Evolutionary conservation across 768 basidiomycete genomes (phyloP).

Genomic region (Calocera cornea): DNA sequence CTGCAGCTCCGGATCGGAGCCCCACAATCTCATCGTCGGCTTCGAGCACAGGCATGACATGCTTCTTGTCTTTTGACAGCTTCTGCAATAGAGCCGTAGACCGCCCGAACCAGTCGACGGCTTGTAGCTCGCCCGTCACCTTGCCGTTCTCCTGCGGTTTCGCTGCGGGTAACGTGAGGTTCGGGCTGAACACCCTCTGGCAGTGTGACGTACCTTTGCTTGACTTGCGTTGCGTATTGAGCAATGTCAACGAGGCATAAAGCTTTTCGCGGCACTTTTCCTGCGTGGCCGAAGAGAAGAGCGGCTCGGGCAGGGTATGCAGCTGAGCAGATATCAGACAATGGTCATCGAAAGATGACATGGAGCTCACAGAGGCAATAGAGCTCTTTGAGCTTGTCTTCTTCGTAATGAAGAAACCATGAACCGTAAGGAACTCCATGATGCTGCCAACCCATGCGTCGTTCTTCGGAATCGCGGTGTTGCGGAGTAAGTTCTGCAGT

Average conservation of each 20-base stretch:
- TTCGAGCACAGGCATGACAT: conserved; percentile 29
- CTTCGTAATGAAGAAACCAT: conserved; percentile 66
- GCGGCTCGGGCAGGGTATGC: conserved; percentile 45
- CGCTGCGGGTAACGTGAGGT: background rate
- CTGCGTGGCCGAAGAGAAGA: conserved; percentile 60
- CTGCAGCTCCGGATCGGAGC: background rate
- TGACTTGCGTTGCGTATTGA: conserved; percentile 42
- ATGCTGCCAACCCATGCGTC: conserved; percentile 64
- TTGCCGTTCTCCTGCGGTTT: background rate
- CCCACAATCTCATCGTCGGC: background rate
- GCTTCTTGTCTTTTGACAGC: conserved; percentile 56
- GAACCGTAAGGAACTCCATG: conserved; percentile 67
- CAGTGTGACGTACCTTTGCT: conserved; percentile 34
- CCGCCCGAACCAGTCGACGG: conserved; percentile 11
- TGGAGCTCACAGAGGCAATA: conserved; percentile 42
- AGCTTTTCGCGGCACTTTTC: conserved; percentile 54
- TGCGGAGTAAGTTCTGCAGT: conserved; percentile 60
- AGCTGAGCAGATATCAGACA: conserved; percentile 33
- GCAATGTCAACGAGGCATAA: conserved; percentile 57
- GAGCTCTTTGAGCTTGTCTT: conserved; percentile 58
- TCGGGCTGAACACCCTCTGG: background rate
- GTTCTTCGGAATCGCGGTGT: conserved; percentile 61
- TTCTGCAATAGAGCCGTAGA: conserved; percentile 13
- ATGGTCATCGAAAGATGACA: background rate
- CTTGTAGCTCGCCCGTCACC: background rate